Base-by-base conservation (phyloP, 2,329 filamentous ascomycete species). In the Lachnellula arida region DNA sequence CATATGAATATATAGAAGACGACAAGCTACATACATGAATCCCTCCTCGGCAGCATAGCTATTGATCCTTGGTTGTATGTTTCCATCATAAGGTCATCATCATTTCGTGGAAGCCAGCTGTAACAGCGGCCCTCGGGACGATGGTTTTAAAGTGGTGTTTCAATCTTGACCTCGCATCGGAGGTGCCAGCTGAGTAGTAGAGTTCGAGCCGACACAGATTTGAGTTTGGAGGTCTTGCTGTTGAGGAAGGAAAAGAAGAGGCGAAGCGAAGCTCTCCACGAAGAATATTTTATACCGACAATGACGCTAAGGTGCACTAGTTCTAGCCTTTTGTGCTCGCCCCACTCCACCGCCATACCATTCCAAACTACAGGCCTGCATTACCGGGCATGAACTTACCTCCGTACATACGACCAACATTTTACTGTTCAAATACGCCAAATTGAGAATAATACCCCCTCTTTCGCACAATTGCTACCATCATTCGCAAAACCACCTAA, bases 71-170 rank as follows among this genome's bases (percentile, higher is more conserved):
- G 17, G 19, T 14, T 28, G 19, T 54, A 67, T 84, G 82, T 85
- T 72, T 77, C 81, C 79, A 74, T 79, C 81, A 75, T 77, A 76
- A 85, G 83, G 83, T 87, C 82, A 81, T 84, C 82, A 81, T 74
- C 81, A 75, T 72, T 76, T 87, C 84, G 81, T 86, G 84, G 77
- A 77, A 78, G 78, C 77, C 76, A 78, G 78, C 77, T 76, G 71
- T 73, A 72, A 32, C 63, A 71, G 75, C 74, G 78, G 76, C 82
- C 81, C 83, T 90, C 86, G 82, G 84, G 81, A 84, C 81, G 81
- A 89, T 86, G 86, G 87, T 90, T 90, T 90, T 90, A 87, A 77
- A 86, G 83, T 81, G 81, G 85, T 80, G 73, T 72, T 59, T 17
- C 64, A 53, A 74, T 90, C 86, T 89, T 75, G 86, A 87, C 86